Percentiles rank a stretch among this genome's conserved stretches.
Conservation (phyloP, 164 flowering plant genomes). For the Magnolia sinica region DNA sequence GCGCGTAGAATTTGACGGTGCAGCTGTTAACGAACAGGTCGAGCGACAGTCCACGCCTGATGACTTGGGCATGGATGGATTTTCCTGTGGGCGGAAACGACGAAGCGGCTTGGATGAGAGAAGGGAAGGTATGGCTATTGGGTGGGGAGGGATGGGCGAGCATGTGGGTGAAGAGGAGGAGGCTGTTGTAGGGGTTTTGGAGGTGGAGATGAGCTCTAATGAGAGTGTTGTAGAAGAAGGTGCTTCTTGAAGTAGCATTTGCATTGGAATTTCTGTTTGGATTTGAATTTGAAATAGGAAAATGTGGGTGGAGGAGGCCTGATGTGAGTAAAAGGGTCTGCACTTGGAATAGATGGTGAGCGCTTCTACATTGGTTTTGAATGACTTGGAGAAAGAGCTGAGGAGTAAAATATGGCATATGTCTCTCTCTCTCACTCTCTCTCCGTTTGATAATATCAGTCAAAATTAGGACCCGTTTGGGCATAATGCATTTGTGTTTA, state of each 20-base stretch:
- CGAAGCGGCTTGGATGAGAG: conserved; percentile 51
- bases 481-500: too few species aligned
- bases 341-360: conserved; percentile 46
- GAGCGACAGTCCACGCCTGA: conserved; percentile 42
- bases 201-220: conserved; percentile 48
- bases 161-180: conserved; percentile 61
- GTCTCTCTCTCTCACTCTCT: too few species aligned
- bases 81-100: conserved; percentile 18
- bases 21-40: conserved; percentile 57
- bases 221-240: conserved; percentile 66
- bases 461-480: too few species aligned
- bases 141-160: conserved; percentile 45
- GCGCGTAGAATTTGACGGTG: conserved; percentile 43
- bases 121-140: conserved; percentile 68
- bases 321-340: conserved; percentile 52
- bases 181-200: conserved; percentile 22
- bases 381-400: conserved; percentile 41
- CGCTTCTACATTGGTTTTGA: conserved; percentile 34
- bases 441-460: too few species aligned
- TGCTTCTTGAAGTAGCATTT: conserved; percentile 26
- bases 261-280: conserved; percentile 10
- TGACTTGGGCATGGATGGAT: conserved; percentile 47
- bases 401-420: conserved; percentile 13
- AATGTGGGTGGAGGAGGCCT: conserved; percentile 35
- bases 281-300: conserved; percentile 10